phyloP scores from a whole-genome alignment of 2,329 filamentous ascomycete species.

The Nannizziopsis barbatae region DNA sequence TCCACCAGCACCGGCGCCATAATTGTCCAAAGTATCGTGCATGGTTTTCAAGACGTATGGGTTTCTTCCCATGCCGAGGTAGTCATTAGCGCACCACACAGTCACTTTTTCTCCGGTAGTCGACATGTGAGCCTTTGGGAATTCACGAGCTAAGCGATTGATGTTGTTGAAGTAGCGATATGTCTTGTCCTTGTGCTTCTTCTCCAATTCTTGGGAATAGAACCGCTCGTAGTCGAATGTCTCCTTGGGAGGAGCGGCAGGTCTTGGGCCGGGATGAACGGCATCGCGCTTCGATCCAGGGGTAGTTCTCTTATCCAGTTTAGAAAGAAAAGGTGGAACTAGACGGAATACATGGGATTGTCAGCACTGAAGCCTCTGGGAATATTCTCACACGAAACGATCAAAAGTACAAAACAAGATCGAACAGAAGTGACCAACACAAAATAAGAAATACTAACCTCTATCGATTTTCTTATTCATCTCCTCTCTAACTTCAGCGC shows the following conservation, averaged over 20 bases:
- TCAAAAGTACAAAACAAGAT: neutral
- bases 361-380: neutral
- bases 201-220: slow-evolving; percentile 79
- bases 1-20: slow-evolving; percentile 87
- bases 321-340: slow-evolving; percentile 12
- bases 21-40: slow-evolving; percentile 89
- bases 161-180: slow-evolving; percentile 99
- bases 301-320: slow-evolving; percentile 3
- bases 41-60: slow-evolving; percentile 74
- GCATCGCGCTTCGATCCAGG: slow-evolving; percentile 9
- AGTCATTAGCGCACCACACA: slow-evolving; percentile 99
- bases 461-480: slow-evolving; percentile 40
- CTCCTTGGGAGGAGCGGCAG: slow-evolving; percentile 38
- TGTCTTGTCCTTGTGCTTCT: slow-evolving; percentile 99
- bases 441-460: slow-evolving; percentile 29
- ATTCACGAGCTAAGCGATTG: slow-evolving; percentile 92
- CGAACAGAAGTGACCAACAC: neutral
- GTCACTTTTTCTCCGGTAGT: slow-evolving; percentile 75
- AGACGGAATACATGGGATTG: neutral
- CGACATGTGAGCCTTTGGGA: slow-evolving; percentile 86
- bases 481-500: slow-evolving; percentile 62
- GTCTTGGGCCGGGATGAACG: slow-evolving; percentile 24
- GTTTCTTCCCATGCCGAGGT: slow-evolving; percentile 95
- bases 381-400: no score
- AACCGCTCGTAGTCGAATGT: slow-evolving; percentile 88